A percentile compares a stretch with the other conserved stretches of the same genome.
phyloP scores from a whole-genome alignment of 1,139 yeast species.

The Magnusiomyces sp. region DNA sequence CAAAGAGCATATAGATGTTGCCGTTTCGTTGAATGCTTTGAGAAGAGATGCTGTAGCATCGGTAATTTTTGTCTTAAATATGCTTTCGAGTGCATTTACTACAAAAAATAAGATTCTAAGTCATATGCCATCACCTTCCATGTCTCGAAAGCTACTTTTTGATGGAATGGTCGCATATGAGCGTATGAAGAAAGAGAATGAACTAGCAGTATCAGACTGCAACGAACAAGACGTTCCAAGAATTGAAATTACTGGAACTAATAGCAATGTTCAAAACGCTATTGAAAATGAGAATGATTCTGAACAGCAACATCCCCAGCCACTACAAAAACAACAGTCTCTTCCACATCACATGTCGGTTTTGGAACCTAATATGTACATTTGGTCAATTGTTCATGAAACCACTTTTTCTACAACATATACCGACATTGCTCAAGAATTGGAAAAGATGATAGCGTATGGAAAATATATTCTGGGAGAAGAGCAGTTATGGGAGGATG shows the following conservation, averaged over 20 bases:
- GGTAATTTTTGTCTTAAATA: slow-evolving; percentile 36
- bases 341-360: slow-evolving; percentile 5
- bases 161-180: slow-evolving; percentile 33
- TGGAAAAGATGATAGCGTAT: slow-evolving; percentile 34
- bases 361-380: slow-evolving; percentile 25
- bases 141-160: slow-evolving; percentile 37
- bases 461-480: slow-evolving; percentile 41
- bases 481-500: slow-evolving; percentile 22
- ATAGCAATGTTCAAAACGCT: neutral
- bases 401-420: slow-evolving; percentile 43
- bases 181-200: neutral
- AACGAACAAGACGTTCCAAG: neutral
- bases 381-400: slow-evolving; percentile 44
- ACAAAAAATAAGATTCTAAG: slow-evolving; percentile 35
- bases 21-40: slow-evolving; percentile 35
- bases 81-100: slow-evolving; percentile 37
- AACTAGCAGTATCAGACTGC: neutral
- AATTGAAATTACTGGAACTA: neutral
- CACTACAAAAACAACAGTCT: neutral
- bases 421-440: slow-evolving; percentile 38
- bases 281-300: slow-evolving; percentile 2
- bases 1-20: slow-evolving; percentile 33
- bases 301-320: slow-evolving; percentile 1
- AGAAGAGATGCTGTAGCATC: slow-evolving; percentile 43
- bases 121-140: slow-evolving; percentile 39